Base-by-base conservation (phyloP, 129 eudicot genomes). In the Arctium lappa region DNA sequence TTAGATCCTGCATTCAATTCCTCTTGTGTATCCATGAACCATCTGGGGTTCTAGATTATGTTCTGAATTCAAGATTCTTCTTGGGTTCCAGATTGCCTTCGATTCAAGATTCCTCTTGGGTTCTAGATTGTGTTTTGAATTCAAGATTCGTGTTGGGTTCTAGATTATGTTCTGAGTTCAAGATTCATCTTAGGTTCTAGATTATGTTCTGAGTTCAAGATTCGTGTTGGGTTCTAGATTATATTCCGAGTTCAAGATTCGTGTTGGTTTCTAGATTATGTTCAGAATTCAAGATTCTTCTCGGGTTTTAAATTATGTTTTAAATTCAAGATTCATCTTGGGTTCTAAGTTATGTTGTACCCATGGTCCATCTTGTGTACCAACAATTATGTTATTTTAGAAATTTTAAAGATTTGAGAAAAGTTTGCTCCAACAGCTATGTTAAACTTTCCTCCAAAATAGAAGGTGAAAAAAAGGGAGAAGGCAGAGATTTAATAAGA, bases 91-190 rank as follows among this genome's bases (percentile, higher is more conserved):
- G 79, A 50, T 66, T 63, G 76, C 32, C 31, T 33, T 76, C 31
- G 32, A 32, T 68, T 46, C 48, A 22, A 33, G 72, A 68, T 75
- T 68, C 38, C 3, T 75, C 71, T 7, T 81, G 33, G 77, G 63
- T 22, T 68, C 13, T 34, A 42, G 77, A 76, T 69, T 76, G 46
- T 11, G 38, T 72, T 72, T 5, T 72, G 56, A 36, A 22, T 53
- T 36, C 81, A 81, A 60, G 75, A 72, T 72, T 48, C 75, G 0
- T 15, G 34, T 38, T 38, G 48, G 48, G 39, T 63, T 72, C 74
- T 34, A 80, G 72, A 71, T 80, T 10, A 80, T 72, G 73, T 56
- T 81, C 40, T 72, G 56, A 48, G 72, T 56, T 72, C 70, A 71
- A 18, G 83, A 48, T 5, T 46, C 15, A 10, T 48, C 12, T 1